A percentile compares a stretch with the other conserved stretches of the same genome.
Evolutionary conservation across 495 filamentous ascomycete genomes (phyloP).

Genomic region (Neurospora sp.): DNA sequence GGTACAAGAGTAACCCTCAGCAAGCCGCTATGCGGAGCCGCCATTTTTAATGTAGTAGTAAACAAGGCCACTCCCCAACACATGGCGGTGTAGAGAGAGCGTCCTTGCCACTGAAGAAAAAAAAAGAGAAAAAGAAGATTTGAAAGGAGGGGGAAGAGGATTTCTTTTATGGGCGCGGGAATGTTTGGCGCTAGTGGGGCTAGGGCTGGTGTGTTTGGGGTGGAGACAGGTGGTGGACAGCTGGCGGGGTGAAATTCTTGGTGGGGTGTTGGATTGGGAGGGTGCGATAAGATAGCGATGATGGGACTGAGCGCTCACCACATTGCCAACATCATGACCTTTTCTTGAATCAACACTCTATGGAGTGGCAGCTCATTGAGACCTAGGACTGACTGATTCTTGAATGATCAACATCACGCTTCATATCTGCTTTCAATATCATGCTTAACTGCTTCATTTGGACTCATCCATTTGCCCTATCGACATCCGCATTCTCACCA

Average conservation of each 20-base stretch:
- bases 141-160: background rate
- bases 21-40: conserved; percentile 28
- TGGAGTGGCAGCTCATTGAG: background rate
- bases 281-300: background rate
- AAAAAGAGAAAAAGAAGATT: conserved; percentile 2
- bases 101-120: conserved; percentile 2
- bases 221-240: background rate
- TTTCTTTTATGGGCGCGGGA: background rate
- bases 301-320: background rate
- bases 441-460: background rate
- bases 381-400: background rate
- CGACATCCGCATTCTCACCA: background rate
- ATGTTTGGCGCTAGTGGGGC: background rate
- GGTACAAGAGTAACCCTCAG: conserved; percentile 24
- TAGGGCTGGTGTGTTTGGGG: background rate
- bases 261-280: background rate
- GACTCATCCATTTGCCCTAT: background rate
- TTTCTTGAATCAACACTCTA: background rate
- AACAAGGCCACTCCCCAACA: conserved; percentile 11
- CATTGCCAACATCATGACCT: background rate
- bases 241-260: background rate
- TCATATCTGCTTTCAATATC: background rate
- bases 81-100: conserved; percentile 23
- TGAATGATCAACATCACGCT: background rate
- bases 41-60: conserved; percentile 7